Evolutionary conservation across 768 basidiomycete species (phyloP), one percentile per base, ranked within the genome.

Genomic region (Hortiboletus campestris): DNA sequence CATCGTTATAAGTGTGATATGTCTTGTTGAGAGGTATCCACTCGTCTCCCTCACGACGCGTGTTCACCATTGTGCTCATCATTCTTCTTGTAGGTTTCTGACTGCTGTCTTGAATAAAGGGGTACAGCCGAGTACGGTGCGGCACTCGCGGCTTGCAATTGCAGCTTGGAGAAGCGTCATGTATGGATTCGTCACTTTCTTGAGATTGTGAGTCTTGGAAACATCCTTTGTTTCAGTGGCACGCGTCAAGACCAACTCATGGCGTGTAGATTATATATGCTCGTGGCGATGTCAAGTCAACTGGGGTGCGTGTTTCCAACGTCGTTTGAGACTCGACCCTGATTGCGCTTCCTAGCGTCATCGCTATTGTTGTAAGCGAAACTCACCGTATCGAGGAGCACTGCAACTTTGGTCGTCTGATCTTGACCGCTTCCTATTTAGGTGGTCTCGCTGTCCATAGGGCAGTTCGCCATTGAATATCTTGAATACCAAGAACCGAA

Each of bases 211-310:
- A 68, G 85, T 38, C 19, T 25, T 40, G 3, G 38, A 46, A 20
- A 14, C 31, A 8, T 32, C 1, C 28, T 31, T 36, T 25, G 25
- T n/a, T 43, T 22, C 34, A 29, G 35, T 22, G 14, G 44, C 19
- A 16, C 28, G 28, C 46, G 20, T 25, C 32, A 9, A 43, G 35
- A 35, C 48, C n/a, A 53, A 60, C 54, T 46, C 49, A 42, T 25
- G 19, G 17, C 14, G 41, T 31, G 11, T 49, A 89, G 87, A 52
- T 70, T 80, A 56, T 89, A 89, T 63, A 89, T 90, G 86, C 77
- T 90, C 16, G 74, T 85, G 49, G 79, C 84, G 25, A 89, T 89
- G 86, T 82, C 86, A 20, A 82, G 85, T 58, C 81, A 88, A 51
- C 53, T 82, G n/a, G 80, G 84, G 88, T 88, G 64, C 69, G 86